Conservation (phyloP, 805 yeast species). For the Saccharomycopsis selenospora region DNA sequence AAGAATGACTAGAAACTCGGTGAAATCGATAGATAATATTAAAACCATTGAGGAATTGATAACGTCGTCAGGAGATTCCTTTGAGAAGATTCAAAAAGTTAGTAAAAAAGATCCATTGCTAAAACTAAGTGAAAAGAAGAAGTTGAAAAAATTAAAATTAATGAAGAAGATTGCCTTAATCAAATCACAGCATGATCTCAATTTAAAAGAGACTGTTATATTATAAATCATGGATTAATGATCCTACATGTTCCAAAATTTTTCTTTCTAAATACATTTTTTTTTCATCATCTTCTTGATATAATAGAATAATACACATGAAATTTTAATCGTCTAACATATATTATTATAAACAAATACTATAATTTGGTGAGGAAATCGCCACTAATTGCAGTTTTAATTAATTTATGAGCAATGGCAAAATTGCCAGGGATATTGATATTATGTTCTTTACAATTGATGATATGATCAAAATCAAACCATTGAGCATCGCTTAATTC, state of each 20-base stretch:
- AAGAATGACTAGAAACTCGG: background rate
- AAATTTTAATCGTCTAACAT: no score
- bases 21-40: background rate
- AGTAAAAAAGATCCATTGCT: background rate
- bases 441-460: constrained; percentile 2
- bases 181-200: background rate
- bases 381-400: constrained; percentile 15
- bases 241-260: no score
- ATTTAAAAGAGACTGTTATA: background rate
- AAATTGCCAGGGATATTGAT: constrained; percentile 27
- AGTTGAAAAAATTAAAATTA: background rate
- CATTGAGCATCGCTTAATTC: constrained; percentile 83
- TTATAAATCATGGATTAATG: no score
- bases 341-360: no score
- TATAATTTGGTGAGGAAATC: no score
- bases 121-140: background rate
- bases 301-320: no score
- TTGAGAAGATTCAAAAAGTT: background rate
- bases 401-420: constrained; percentile 28
- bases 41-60: background rate
- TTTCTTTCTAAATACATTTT: no score
- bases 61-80: background rate
- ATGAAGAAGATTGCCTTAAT: background rate
- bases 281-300: no score
- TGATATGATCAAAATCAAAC: constrained; percentile 56